Evolutionary conservation across 2,329 filamentous ascomycete species (phyloP), one percentile per base, ranked within the genome.

Genomic region (Scytalidium lignicola): DNA sequence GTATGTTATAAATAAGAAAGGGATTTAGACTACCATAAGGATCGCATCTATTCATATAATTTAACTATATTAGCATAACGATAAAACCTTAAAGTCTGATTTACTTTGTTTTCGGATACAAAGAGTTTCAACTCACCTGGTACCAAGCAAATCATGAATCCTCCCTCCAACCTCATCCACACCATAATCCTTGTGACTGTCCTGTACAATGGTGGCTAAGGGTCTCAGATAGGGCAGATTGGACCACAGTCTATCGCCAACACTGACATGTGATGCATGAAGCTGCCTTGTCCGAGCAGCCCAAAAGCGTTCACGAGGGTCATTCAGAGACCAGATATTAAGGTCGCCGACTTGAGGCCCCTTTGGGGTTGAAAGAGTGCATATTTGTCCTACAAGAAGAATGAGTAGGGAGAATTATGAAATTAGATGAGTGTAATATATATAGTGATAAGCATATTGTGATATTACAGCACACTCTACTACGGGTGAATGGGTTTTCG

Each of bases 301-400:
- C 89, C 88, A 95, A 71, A 95, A 89, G 40, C 82, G 76, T 65
- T 95, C 89, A 13, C 87, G 79, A 0, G 88, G 85, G 65, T 93
- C 90, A 54, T 83, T 70, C 4, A 76, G 74, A 58, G 86, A 88
- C 86, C 87, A 95, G 58, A 93, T 77, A 65, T 95, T 95, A 17
- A 93, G 70, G 59, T 93, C 89, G 47, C 88, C 77, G 44, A 95
- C 88, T 69, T 95, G 89, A 0, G 89, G 82, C 0, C 89, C 89
- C 48, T 84, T 72, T 0, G 87, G 87, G 0, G 88, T 92, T 50
- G 82, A 86, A 53, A 95, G 82, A 13, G 83, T 80, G 52, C 88
- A 79, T 49, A 93, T 77, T 44, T 76, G 76, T 3, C 86, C 86
- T 1, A 80, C 79, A 0, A 2, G 15, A 37, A 9, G 32, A 19